phyloP scores from a whole-genome alignment of 192 early-diverging fungal species.

The Rhizophagus prolifer region DNA sequence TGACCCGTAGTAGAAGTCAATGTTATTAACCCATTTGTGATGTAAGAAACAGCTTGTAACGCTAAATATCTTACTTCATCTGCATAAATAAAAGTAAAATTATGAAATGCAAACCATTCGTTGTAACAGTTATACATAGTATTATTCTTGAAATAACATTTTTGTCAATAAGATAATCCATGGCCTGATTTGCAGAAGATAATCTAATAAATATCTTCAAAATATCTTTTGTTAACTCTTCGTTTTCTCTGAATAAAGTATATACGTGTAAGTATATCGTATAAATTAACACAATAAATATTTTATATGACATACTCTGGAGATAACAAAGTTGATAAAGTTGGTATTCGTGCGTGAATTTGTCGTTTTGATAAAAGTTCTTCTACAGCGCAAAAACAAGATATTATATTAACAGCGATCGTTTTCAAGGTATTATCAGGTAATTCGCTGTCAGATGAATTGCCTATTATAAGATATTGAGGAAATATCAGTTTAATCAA shows the following conservation, averaged over 20 bases:
- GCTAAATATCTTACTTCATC: slow-evolving; percentile 33
- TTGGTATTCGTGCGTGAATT: slow-evolving; percentile 38
- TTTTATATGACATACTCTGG: slow-evolving; percentile 31
- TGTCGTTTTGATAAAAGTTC: slow-evolving; percentile 26
- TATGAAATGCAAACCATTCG: slow-evolving; percentile 20
- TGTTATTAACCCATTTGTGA: slow-evolving; percentile 21
- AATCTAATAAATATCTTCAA: slow-evolving; percentile 39
- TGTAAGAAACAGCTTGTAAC: slow-evolving; percentile 19
- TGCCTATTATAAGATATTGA: slow-evolving; percentile 11
- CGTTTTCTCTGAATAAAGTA: slow-evolving; percentile 31
- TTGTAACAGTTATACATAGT: slow-evolving; percentile 29
- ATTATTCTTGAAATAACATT: slow-evolving; percentile 34
- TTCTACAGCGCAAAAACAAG: slow-evolving; percentile 37
- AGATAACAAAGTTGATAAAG: slow-evolving; percentile 33
- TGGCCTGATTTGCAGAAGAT: slow-evolving; percentile 28
- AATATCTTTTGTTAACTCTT: slow-evolving; percentile 38
- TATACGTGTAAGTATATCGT: background rate
- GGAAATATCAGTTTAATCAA: background rate
- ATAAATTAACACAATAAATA: background rate
- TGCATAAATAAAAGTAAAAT: slow-evolving; percentile 11
- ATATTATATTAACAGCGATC: slow-evolving; percentile 45
- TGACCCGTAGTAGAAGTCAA: background rate
- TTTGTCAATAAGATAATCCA: slow-evolving; percentile 34
- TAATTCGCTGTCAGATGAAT: slow-evolving; percentile 27
- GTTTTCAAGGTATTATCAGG: slow-evolving; percentile 39